Conservation (phyloP, 1,284 basidiomycete genomes). For the Rhizoctonia solani region DNA sequence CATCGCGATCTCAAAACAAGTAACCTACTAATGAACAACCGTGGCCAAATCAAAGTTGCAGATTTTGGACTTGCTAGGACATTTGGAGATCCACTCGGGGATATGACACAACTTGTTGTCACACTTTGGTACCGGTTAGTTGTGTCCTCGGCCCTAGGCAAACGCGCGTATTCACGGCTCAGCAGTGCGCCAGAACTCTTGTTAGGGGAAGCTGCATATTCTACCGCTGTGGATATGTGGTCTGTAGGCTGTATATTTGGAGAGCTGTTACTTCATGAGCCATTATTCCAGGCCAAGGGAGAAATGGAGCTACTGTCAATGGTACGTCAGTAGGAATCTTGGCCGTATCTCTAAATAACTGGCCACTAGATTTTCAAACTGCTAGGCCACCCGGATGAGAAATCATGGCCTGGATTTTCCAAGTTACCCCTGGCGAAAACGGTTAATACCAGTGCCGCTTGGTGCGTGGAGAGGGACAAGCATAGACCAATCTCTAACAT, state of each 20-base stretch:
- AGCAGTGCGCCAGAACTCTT: constrained; percentile 85
- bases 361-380: constrained; percentile 74
- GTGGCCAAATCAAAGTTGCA: constrained; percentile 96
- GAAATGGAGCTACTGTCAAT: constrained; percentile 91
- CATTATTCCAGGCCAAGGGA: constrained; percentile 93
- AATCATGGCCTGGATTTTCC: constrained; percentile 85
- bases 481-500: constrained; percentile 17
- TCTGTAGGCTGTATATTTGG: constrained; percentile 99
- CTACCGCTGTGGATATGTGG: constrained; percentile 98
- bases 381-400: constrained; percentile 83
- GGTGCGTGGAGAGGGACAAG: constrained; percentile 48
- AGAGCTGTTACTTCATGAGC: constrained; percentile 91
- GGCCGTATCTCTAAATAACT: neutral
- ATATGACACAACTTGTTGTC: constrained; percentile 96
- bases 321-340: constrained; percentile 50
- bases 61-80: constrained; percentile 96
- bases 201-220: constrained; percentile 89
- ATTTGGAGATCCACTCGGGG: constrained; percentile 93
- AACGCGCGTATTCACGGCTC: neutral
- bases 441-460: constrained; percentile 67
- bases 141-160: neutral
- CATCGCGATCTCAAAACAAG: constrained; percentile 98
- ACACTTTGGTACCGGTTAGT: constrained; percentile 97
- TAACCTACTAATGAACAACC: constrained; percentile 98
- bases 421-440: constrained; percentile 79